Percentiles rank a stretch among this genome's conserved stretches.
These are phyloP conservation scores for Cordyceps cateniannulata DNA, from an alignment of 2,329 filamentous ascomycete species.

Conservation along the genomic window DNA sequence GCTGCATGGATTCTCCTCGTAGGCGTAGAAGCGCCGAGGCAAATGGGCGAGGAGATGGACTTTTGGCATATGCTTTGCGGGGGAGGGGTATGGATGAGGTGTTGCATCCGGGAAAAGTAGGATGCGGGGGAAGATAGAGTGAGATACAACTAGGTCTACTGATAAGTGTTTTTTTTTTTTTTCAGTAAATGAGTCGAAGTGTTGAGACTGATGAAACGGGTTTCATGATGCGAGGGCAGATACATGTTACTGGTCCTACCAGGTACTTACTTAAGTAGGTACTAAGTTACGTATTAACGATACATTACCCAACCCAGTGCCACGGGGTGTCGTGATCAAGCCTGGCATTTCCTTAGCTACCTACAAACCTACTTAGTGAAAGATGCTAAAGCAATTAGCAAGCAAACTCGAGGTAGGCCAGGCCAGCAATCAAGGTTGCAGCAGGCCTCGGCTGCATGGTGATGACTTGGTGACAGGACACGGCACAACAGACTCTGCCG, in stretches of 20 bases:
- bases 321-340: not conserved
- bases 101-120: not conserved
- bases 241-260: not conserved
- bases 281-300: not conserved
- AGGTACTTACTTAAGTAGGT: no score
- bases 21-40: not conserved
- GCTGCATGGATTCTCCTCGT: not conserved
- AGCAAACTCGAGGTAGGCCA: not conserved
- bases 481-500: not conserved
- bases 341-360: no score
- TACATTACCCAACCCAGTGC: not conserved
- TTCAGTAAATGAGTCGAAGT: not conserved
- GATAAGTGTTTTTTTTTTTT: not conserved
- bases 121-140: not conserved
- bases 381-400: no score
- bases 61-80: slow-evolving; percentile 6
- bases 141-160: not conserved
- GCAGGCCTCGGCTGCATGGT: slow-evolving; percentile 2
- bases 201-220: not conserved
- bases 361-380: no score
- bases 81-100: not conserved
- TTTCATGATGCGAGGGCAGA: not conserved
- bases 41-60: not conserved
- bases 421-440: not conserved
- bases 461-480: not conserved